A percentile compares a stretch with the other conserved stretches of the same genome.
phyloP scores from a whole-genome alignment of 768 basidiomycete genomes.

The Boletus tomentosulus region DNA sequence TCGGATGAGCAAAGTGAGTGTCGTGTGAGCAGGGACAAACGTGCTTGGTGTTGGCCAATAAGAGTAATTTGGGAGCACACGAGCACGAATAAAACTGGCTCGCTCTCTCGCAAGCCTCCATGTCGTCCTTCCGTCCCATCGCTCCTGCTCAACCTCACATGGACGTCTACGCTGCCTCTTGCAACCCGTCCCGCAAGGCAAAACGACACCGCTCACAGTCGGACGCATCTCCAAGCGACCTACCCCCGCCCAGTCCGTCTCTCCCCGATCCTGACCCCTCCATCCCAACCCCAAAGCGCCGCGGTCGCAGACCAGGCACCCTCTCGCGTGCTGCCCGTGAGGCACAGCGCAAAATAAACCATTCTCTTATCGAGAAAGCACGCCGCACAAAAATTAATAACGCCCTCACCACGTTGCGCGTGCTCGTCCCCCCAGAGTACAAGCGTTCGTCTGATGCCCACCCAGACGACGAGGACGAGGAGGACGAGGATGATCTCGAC shows the following conservation, averaged over 20 bases:
- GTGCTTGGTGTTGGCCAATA: constrained; percentile 22
- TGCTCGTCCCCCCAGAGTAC: constrained; percentile 67
- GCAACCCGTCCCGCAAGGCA: constrained; percentile 44
- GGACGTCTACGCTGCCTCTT: constrained; percentile 34
- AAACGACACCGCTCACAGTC: constrained; percentile 36
- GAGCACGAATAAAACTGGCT: constrained; percentile 12
- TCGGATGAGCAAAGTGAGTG: neutral
- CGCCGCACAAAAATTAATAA: constrained; percentile 95
- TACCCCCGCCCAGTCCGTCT: constrained; percentile 5
- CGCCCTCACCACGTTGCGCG: constrained; percentile 70
- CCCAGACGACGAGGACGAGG: constrained; percentile 29
- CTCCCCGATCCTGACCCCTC: constrained; percentile 27
- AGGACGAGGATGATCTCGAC: constrained; percentile 34
- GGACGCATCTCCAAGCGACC: neutral
- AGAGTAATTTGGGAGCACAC: constrained; percentile 16
- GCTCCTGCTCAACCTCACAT: constrained; percentile 17
- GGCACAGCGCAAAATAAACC: constrained; percentile 86
- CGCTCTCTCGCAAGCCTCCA: constrained; percentile 9
- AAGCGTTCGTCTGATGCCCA: constrained; percentile 22
- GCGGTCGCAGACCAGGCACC: constrained; percentile 67
- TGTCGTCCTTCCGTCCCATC: constrained; percentile 24
- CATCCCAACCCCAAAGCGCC: constrained; percentile 47
- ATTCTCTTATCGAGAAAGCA: constrained; percentile 92
- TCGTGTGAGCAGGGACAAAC: constrained; percentile 17
- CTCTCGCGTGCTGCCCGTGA: constrained; percentile 77